Percentiles rank a stretch among this genome's conserved stretches.
These are phyloP conservation scores for Skeletonema tropicum DNA, from an alignment of 108 stramenopile genomes.

Conservation along the genomic window DNA sequence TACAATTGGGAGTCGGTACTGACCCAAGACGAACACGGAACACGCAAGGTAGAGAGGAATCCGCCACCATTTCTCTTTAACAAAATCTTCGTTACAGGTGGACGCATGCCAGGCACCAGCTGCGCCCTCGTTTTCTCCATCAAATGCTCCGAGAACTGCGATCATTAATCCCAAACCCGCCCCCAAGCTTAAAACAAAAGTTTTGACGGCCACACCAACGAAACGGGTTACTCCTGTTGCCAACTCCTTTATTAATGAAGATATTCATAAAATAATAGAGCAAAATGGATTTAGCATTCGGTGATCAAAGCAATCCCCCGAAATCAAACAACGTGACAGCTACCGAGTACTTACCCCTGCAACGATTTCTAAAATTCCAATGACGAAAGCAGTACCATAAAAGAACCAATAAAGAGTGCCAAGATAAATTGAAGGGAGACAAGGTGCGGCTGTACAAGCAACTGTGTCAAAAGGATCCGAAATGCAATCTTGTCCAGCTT, in stretches of 20 bases:
- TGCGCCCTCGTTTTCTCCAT: not conserved
- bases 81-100: slow-evolving; percentile 24
- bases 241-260: slow-evolving; percentile 25
- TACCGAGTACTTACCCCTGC: slow-evolving; percentile 19
- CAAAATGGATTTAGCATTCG: not conserved
- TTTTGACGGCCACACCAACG: slow-evolving; percentile 57
- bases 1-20: slow-evolving; percentile 58
- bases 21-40: slow-evolving; percentile 44
- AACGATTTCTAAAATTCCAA: slow-evolving; percentile 61
- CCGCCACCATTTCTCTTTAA: slow-evolving; percentile 53
- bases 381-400: slow-evolving; percentile 56
- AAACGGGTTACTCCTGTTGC: slow-evolving; percentile 58
- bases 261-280: not conserved
- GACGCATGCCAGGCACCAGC: slow-evolving; percentile 29
- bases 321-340: not conserved
- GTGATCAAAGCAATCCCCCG: not conserved
- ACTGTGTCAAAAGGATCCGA: not conserved
- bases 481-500: not conserved
- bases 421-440: slow-evolving; percentile 50
- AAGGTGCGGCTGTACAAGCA: slow-evolving; percentile 6
- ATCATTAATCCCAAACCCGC: slow-evolving; percentile 45
- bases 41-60: slow-evolving; percentile 47
- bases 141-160: not conserved
- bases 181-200: slow-evolving; percentile 54
- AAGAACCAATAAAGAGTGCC: slow-evolving; percentile 63